A percentile compares a stretch with the other conserved stretches of the same genome.
Evolutionary conservation across 106 monocot genomes (phyloP).

Genomic region (Posidonia australis): DNA sequence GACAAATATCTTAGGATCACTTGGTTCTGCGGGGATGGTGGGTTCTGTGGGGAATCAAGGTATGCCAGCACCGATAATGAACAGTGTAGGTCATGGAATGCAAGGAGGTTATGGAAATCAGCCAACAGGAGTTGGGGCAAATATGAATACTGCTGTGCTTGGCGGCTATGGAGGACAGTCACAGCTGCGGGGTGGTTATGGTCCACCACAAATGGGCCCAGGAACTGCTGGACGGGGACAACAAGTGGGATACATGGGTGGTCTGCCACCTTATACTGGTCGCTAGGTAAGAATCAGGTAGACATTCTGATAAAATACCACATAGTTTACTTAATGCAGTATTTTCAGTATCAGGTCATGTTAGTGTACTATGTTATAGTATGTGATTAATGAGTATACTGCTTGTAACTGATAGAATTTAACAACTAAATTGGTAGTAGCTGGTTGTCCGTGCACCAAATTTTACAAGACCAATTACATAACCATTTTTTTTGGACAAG

Average conservation of each 20-base stretch:
- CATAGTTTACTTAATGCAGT: too few relatives aligned
- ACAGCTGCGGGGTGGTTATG: slow-evolving; percentile 43
- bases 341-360: too few relatives aligned
- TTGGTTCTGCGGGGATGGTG: slow-evolving; percentile 9
- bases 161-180: slow-evolving; percentile 27
- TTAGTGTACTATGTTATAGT: too few relatives aligned
- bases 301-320: too few relatives aligned
- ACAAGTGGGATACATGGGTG: slow-evolving; percentile 36
- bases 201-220: slow-evolving; percentile 22
- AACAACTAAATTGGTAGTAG: too few relatives aligned
- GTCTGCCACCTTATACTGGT: slow-evolving; percentile 34
- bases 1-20: slow-evolving; percentile 35
- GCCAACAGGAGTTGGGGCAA: slow-evolving; percentile 9
- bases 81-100: slow-evolving; percentile 14
- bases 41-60: slow-evolving; percentile 16
- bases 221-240: slow-evolving; percentile 30
- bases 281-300: slow-evolving; percentile 27
- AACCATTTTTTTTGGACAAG: too few relatives aligned
- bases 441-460: too few relatives aligned
- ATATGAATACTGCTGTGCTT: slow-evolving; percentile 12
- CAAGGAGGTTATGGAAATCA: slow-evolving; percentile 41
- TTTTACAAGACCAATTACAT: too few relatives aligned
- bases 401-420: too few relatives aligned
- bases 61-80: slow-evolving; percentile 5
- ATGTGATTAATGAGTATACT: too few relatives aligned